phyloP scores from a whole-genome alignment of 371 early-diverging fungal genomes.

The Mucor circinelloides region DNA sequence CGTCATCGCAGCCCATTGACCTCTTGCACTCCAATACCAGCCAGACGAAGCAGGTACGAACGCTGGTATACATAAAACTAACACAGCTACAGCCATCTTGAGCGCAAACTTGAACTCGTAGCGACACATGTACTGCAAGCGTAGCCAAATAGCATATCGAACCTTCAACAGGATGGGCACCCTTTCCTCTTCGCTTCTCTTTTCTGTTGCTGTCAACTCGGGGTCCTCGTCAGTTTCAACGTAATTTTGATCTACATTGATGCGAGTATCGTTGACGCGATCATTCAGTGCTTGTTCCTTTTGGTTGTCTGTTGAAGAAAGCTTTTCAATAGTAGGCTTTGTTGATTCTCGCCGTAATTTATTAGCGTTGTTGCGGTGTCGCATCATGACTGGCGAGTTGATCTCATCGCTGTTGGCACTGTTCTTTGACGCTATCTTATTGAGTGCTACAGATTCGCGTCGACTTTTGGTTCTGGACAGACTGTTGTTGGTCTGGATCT shows the following conservation, averaged over 20 bases:
- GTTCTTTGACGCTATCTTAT: neutral
- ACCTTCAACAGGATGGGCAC: slow-evolving; percentile 27
- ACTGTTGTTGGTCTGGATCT: slow-evolving; percentile 29
- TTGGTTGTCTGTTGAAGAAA: neutral
- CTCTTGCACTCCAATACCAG: slow-evolving; percentile 48
- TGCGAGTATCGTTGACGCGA: slow-evolving; percentile 2
- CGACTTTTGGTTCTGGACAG: slow-evolving; percentile 18
- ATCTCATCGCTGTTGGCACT: neutral
- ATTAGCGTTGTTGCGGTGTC: neutral
- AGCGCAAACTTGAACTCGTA: slow-evolving; percentile 62
- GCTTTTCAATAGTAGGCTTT: neutral
- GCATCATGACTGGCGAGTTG: slow-evolving; percentile 11
- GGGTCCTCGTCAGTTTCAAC: slow-evolving; percentile 1
- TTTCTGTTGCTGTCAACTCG: neutral
- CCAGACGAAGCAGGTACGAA: slow-evolving; percentile 47
- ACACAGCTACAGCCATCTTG: slow-evolving; percentile 59
- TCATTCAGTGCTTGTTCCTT: neutral
- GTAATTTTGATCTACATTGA: slow-evolving; percentile 6
- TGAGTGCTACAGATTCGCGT: slow-evolving; percentile 4
- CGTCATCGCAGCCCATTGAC: slow-evolving; percentile 63
- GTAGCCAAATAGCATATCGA: slow-evolving; percentile 53
- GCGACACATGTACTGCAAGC: slow-evolving; percentile 42
- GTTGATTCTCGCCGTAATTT: neutral
- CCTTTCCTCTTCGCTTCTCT: slow-evolving; percentile 2
- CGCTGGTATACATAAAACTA: slow-evolving; percentile 49